These are phyloP conservation scores for Fusarium armeniacum DNA, from an alignment of 2,329 filamentous ascomycete species.

Conservation along the genomic window DNA sequence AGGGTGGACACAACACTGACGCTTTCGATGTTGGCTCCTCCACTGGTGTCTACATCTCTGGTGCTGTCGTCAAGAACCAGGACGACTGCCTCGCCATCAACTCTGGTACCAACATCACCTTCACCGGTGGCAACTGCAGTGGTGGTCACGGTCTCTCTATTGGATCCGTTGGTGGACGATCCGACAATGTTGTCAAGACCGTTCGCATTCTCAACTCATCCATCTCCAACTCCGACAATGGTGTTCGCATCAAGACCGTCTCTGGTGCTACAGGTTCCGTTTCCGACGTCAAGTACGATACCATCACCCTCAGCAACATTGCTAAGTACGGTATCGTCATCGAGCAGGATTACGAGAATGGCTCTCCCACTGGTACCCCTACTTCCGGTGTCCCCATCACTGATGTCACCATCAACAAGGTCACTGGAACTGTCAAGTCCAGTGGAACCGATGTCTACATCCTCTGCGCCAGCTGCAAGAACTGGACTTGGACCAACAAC, in stretches of 20 bases:
- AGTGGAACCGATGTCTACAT: slow-evolving; percentile 63
- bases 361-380: slow-evolving; percentile 60
- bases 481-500: slow-evolving; percentile 67
- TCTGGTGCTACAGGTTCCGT: slow-evolving; percentile 61
- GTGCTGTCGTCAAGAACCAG: slow-evolving; percentile 70
- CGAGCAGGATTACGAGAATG: slow-evolving; percentile 64
- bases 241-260: slow-evolving; percentile 66
- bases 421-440: slow-evolving; percentile 60
- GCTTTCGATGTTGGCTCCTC: slow-evolving; percentile 69
- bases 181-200: slow-evolving; percentile 65
- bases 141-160: slow-evolving; percentile 62
- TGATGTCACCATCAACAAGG: slow-evolving; percentile 59
- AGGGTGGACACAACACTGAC: slow-evolving; percentile 67
- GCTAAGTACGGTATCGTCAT: slow-evolving; percentile 58
- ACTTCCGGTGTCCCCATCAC: slow-evolving; percentile 68
- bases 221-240: slow-evolving; percentile 67
- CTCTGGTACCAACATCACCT: slow-evolving; percentile 64
- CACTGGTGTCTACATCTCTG: slow-evolving; percentile 64
- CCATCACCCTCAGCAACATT: slow-evolving; percentile 60
- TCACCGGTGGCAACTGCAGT: slow-evolving; percentile 60
- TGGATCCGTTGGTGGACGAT: slow-evolving; percentile 62
- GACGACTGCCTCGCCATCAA: slow-evolving; percentile 73
- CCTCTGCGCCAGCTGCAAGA: slow-evolving; percentile 64
- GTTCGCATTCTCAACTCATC: slow-evolving; percentile 65
- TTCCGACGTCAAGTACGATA: slow-evolving; percentile 59